A percentile compares a stretch with the other conserved stretches of the same genome.
Conservation (phyloP, 2,329 filamentous ascomycete genomes). For the Xylariaceae sp. region DNA sequence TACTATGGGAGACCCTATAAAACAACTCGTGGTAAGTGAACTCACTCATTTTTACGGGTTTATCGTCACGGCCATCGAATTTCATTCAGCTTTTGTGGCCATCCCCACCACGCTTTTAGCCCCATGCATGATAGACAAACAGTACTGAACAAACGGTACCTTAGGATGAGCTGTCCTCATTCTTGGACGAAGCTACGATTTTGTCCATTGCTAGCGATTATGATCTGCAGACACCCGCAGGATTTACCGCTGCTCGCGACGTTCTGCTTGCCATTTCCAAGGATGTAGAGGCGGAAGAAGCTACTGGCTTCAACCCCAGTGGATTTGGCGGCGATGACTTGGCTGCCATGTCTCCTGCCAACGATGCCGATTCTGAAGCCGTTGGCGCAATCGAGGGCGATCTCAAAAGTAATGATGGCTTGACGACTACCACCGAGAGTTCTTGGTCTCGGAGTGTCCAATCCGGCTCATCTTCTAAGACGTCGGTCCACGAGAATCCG, state of each 20-base stretch:
- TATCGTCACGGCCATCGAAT: too few species aligned
- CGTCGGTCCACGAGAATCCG: constrained; percentile 22
- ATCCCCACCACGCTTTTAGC: neutral
- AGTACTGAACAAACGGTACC: constrained; percentile 3
- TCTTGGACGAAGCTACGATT: constrained; percentile 72
- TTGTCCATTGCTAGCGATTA: constrained; percentile 71
- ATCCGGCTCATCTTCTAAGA: constrained; percentile 24
- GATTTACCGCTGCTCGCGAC: constrained; percentile 50
- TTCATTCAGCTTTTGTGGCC: neutral
- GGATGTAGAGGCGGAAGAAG: constrained; percentile 60
- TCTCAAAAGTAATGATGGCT: constrained; percentile 25
- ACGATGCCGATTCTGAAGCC: constrained; percentile 15
- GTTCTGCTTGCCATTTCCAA: constrained; percentile 61
- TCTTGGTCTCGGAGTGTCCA: constrained; percentile 21
- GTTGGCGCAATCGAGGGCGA: constrained; percentile 20
- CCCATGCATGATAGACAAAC: neutral
- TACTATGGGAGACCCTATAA: constrained; percentile 20
- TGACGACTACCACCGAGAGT: constrained; percentile 27
- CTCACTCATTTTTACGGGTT: neutral
- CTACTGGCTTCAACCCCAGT: constrained; percentile 71
- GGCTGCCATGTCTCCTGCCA: constrained; percentile 19
- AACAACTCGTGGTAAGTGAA: constrained; percentile 20
- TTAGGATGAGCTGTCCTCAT: constrained; percentile 65
- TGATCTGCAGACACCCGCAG: constrained; percentile 49
- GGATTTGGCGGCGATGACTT: constrained; percentile 50